phyloP scores from a whole-genome alignment of 179 eudicot species.

The Vitellaria paradoxa region DNA sequence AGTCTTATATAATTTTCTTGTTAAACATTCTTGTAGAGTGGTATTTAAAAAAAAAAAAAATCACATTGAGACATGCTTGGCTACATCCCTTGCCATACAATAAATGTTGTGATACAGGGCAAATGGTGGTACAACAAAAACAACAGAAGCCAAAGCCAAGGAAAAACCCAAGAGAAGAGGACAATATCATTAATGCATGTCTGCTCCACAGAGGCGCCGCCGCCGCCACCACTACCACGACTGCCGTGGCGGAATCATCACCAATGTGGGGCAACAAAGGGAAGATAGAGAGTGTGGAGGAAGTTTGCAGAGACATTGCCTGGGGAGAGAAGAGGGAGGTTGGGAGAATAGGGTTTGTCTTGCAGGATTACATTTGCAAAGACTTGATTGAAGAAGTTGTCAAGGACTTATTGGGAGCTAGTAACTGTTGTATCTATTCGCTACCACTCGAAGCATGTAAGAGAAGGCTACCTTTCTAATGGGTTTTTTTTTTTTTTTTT shows the following conservation, averaged over 20 bases:
- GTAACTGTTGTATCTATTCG: not conserved
- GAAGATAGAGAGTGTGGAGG: slow-evolving; percentile 45
- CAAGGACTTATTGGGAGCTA: slow-evolving; percentile 26
- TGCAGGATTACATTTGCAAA: slow-evolving; percentile 48
- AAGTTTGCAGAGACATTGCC: slow-evolving; percentile 55
- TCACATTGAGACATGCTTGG: too few species aligned
- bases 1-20: too few species aligned
- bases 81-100: too few species aligned
- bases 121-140: slow-evolving; percentile 18
- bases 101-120: not conserved
- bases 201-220: slow-evolving; percentile 18
- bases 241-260: not conserved
- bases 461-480: slow-evolving; percentile 45
- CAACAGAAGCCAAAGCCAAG: slow-evolving; percentile 17
- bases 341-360: slow-evolving; percentile 40
- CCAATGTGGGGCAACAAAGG: slow-evolving; percentile 37
- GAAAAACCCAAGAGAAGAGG: slow-evolving; percentile 43
- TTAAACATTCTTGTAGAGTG: too few species aligned
- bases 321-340: slow-evolving; percentile 55
- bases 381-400: slow-evolving; percentile 63
- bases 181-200: not conserved
- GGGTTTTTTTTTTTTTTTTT: too few species aligned
- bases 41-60: too few species aligned
- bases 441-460: slow-evolving; percentile 52
- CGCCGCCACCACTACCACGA: not conserved